Conservation (phyloP, 306 rosid genomes). For the Medicago arabica region DNA sequence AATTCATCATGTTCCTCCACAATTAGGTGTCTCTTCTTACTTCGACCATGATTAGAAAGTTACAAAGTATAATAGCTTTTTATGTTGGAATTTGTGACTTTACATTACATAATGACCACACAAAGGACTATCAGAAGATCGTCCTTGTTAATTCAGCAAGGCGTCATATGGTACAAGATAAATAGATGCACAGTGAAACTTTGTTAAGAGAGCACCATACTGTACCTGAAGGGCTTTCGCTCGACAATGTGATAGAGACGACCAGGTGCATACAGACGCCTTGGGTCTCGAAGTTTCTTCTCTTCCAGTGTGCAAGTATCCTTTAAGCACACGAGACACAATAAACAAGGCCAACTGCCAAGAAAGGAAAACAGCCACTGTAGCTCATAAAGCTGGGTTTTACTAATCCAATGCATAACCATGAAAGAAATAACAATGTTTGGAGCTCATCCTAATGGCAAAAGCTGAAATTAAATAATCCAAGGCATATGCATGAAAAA, state of each 20-base stretch:
- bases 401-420: constrained; percentile 38
- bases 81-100: constrained; percentile 24
- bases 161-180: neutral
- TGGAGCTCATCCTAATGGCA: constrained; percentile 32
- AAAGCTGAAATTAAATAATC: constrained; percentile 32
- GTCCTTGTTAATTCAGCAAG: constrained; percentile 7
- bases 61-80: constrained; percentile 4
- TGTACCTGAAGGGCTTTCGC: constrained; percentile 91
- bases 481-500: constrained; percentile 33
- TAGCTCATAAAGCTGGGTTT: constrained; percentile 35
- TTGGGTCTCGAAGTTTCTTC: constrained; percentile 88
- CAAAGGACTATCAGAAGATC: neutral
- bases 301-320: constrained; percentile 92
- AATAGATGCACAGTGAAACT: constrained; percentile 12
- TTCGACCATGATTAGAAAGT: neutral
- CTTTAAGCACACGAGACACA: constrained; percentile 85
- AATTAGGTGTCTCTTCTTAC: neutral
- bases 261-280: constrained; percentile 94
- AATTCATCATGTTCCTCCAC: neutral
- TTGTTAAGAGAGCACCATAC: constrained; percentile 30
- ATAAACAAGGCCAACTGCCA: constrained; percentile 91
- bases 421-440: constrained; percentile 31
- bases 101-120: constrained; percentile 1
- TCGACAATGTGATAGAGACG: constrained; percentile 97
- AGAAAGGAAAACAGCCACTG: constrained; percentile 35